Percentiles rank a stretch among this genome's conserved stretches.
Evolutionary conservation across 1,139 yeast genomes (phyloP).

Genomic region (Lodderomyces theae): DNA sequence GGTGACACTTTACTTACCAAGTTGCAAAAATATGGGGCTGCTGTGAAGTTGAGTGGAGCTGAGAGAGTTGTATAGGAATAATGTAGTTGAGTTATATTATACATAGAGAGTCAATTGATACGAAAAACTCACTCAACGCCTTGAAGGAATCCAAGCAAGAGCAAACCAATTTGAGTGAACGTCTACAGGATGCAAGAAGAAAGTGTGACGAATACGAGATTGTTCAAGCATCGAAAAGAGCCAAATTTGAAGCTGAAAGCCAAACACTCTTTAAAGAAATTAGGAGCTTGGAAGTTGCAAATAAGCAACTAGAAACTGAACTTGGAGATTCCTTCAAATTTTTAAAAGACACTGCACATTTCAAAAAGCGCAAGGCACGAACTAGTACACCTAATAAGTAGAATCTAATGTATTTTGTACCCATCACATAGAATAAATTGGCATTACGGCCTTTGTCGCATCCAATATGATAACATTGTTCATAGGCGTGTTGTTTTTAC

Average conservation of each 20-base stretch:
- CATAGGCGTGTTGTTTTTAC: conserved; percentile 75
- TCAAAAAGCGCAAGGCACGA: conserved; percentile 45
- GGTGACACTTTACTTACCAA: conserved; percentile 93
- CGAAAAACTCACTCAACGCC: conserved; percentile 56
- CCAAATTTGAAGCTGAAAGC: conserved; percentile 21
- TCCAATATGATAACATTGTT: conserved; percentile 80
- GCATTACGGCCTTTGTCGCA: conserved; percentile 69
- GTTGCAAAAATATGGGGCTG: conserved; percentile 95
- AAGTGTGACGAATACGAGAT: conserved; percentile 27
- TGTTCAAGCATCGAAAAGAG: conserved; percentile 22
- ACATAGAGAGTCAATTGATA: too few species aligned
- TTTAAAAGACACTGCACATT: conserved; percentile 40
- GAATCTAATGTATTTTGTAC: too few species aligned
- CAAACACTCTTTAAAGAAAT: conserved; percentile 24
- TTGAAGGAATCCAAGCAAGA: conserved; percentile 50
- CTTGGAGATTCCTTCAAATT: conserved; percentile 37
- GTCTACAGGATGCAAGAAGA: conserved; percentile 27
- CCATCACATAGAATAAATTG: conserved; percentile 54
- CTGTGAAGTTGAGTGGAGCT: conserved; percentile 91
- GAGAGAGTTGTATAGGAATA: conserved; percentile 50
- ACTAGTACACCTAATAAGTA: conserved; percentile 34
- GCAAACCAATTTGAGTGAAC: conserved; percentile 32
- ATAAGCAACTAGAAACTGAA: conserved; percentile 27
- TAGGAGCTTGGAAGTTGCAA: conserved; percentile 13
- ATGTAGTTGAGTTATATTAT: too few species aligned